A percentile compares a stretch with the other conserved stretches of the same genome.
phyloP scores from a whole-genome alignment of 805 yeast genomes.

The Lipomyces orientalis region DNA sequence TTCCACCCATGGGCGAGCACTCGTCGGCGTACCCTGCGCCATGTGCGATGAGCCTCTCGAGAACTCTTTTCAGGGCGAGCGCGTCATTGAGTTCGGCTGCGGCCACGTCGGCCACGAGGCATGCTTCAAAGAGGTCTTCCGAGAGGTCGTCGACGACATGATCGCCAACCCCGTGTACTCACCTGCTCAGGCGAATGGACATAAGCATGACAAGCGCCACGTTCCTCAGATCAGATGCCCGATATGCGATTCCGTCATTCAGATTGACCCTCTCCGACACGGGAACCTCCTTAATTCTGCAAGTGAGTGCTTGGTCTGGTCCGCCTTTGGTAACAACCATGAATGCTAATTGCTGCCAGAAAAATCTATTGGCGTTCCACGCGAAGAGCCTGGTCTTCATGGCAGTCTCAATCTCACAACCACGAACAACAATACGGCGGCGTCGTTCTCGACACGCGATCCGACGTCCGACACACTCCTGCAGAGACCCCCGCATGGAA shows the following conservation, averaged over 20 bases:
- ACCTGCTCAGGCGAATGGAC: not conserved
- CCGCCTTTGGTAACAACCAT: not conserved
- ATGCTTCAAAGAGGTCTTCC: conserved; percentile 22
- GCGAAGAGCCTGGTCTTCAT: conserved; percentile 2
- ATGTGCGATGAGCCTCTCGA: conserved; percentile 38
- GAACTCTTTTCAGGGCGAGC: conserved; percentile 34
- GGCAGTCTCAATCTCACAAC: not conserved
- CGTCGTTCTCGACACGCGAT: not conserved
- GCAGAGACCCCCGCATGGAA: not conserved
- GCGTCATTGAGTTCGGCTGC: conserved; percentile 35
- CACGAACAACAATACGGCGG: not conserved
- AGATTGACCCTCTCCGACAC: conserved; percentile 13
- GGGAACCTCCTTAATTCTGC: not conserved
- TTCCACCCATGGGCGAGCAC: conserved; percentile 17
- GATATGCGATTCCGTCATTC: conserved; percentile 10
- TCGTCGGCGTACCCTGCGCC: conserved; percentile 29
- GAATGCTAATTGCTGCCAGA: not conserved
- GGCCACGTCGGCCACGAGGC: conserved; percentile 35
- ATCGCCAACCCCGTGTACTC: not conserved
- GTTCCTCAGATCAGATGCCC: conserved; percentile 12
- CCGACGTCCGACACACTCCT: not conserved
- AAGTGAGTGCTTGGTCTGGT: not conserved
- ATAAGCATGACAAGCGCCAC: not conserved
- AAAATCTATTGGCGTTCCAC: conserved; percentile 1
- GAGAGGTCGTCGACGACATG: not conserved